Percentiles rank a stretch among this genome's conserved stretches.
Evolutionary conservation across 139 green algal genomes (phyloP).

Genomic region (Chlamydomonas sp.): DNA sequence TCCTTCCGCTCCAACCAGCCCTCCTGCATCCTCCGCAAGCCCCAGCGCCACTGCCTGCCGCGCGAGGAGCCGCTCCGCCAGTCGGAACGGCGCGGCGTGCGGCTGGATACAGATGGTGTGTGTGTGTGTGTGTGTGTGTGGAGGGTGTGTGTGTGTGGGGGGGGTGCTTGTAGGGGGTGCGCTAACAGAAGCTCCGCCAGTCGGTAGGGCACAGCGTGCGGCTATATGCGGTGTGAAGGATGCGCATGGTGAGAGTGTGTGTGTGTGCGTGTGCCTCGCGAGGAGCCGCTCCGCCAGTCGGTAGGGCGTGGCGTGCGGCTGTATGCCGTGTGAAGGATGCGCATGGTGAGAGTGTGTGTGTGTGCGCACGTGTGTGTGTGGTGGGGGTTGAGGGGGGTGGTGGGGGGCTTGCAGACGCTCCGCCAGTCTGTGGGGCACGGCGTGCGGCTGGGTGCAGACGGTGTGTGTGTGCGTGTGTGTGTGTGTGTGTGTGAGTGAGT

Average conservation of each 20-base stretch:
- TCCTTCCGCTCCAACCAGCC: constrained; percentile 2
- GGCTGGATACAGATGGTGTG: constrained; percentile 12
- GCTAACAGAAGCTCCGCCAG: background rate
- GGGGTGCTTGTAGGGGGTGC: background rate
- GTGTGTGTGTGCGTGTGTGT: too few relatives aligned
- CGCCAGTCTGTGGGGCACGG: background rate
- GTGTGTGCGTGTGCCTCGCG: constrained; percentile 27
- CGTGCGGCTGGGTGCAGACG: background rate
- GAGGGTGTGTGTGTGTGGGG: background rate
- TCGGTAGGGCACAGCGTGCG: background rate
- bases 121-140: constrained; percentile 6
- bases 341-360: background rate
- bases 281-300: constrained; percentile 52
- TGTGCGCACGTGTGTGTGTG: background rate
- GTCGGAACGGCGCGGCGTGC: constrained; percentile 26
- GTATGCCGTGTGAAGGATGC: constrained; percentile 8
- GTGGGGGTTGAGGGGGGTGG: background rate
- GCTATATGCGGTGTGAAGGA: background rate
- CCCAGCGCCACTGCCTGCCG: constrained; percentile 48
- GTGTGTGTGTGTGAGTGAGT: background rate
- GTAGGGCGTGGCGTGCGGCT: constrained; percentile 29
- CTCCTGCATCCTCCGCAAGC: constrained; percentile 4
- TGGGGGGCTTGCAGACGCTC: background rate
- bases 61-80: constrained; percentile 51
- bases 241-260: background rate